phyloP scores from a whole-genome alignment of 2,329 filamentous ascomycete species.

The Verticillium klebahnii region DNA sequence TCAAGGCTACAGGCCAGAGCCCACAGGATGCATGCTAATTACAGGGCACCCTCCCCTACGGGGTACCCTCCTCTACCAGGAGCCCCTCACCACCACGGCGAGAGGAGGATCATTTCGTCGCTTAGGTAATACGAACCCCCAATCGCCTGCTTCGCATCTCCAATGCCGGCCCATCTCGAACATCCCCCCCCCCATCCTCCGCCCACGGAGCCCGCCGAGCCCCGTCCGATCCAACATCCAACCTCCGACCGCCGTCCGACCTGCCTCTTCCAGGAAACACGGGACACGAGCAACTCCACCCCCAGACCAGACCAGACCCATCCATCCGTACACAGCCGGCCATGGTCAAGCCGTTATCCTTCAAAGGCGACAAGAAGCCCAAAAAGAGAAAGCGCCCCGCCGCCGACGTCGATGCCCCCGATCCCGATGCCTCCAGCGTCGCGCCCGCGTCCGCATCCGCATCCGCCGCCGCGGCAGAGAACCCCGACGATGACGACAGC shows the following conservation, averaged over 20 bases:
- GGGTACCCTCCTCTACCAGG: no score
- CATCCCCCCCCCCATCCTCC: background rate
- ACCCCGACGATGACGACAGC: conserved; percentile 62
- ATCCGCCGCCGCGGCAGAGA: conserved; percentile 12
- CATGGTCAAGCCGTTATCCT: conserved; percentile 86
- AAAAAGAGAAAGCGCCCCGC: conserved; percentile 82
- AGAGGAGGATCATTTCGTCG: background rate
- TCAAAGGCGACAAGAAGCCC: conserved; percentile 95
- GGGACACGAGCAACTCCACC: background rate
- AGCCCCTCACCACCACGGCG: no score
- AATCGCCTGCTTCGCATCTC: background rate
- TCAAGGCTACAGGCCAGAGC: background rate
- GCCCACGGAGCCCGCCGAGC: conserved; percentile 3
- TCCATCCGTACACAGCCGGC: conserved; percentile 13
- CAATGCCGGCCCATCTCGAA: background rate
- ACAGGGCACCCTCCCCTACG: background rate
- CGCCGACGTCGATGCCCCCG: conserved; percentile 37
- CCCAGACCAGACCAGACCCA: background rate
- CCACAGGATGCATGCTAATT: background rate
- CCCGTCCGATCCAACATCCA: background rate
- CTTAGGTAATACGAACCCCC: background rate
- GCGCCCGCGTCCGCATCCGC: conserved; percentile 14
- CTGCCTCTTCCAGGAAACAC: background rate
- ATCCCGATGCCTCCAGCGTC: background rate
- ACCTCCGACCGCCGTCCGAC: background rate